Evolutionary conservation across 1,139 yeast species (phyloP).

Genomic region (Tardiomyces blankii): DNA sequence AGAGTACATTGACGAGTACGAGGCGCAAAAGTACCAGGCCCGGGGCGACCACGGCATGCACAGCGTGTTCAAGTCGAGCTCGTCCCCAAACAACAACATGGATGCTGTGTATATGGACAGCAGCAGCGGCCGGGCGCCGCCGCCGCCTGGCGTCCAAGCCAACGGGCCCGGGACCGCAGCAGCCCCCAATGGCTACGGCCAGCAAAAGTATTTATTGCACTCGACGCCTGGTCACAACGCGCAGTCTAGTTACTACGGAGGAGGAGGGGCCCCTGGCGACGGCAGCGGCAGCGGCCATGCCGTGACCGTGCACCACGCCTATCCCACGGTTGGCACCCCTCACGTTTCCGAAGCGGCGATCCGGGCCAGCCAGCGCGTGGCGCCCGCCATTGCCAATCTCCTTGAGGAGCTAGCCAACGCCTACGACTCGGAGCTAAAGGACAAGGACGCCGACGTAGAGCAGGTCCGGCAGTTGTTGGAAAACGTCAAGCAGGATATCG

Average conservation of each 20-base stretch:
- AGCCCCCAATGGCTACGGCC: neutral
- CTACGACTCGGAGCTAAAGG: conserved; percentile 40
- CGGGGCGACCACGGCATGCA: neutral
- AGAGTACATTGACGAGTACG: conserved; percentile 47
- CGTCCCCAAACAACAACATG: neutral
- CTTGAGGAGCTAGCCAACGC: conserved; percentile 44
- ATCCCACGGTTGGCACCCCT: neutral
- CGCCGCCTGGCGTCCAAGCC: too few relatives aligned
- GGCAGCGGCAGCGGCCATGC: neutral
- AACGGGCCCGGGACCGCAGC: neutral
- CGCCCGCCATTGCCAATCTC: conserved; percentile 34
- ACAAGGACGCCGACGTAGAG: conserved; percentile 38
- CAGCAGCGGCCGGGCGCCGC: too few relatives aligned
- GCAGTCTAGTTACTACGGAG: too few relatives aligned
- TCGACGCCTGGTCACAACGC: neutral
- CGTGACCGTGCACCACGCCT: conserved; percentile 3
- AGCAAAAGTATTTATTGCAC: neutral
- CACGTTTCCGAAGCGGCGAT: conserved; percentile 39
- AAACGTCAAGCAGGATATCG: conserved; percentile 32
- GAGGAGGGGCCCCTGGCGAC: neutral
- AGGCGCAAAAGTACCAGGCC: conserved; percentile 14
- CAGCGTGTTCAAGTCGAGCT: neutral
- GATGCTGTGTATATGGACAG: neutral
- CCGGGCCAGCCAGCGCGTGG: conserved; percentile 35
- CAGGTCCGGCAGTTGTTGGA: conserved; percentile 34